Percentiles rank a stretch among this genome's conserved stretches.
Conservation (phyloP, 305 asterid species). For the Fraxinus angustifolia region DNA sequence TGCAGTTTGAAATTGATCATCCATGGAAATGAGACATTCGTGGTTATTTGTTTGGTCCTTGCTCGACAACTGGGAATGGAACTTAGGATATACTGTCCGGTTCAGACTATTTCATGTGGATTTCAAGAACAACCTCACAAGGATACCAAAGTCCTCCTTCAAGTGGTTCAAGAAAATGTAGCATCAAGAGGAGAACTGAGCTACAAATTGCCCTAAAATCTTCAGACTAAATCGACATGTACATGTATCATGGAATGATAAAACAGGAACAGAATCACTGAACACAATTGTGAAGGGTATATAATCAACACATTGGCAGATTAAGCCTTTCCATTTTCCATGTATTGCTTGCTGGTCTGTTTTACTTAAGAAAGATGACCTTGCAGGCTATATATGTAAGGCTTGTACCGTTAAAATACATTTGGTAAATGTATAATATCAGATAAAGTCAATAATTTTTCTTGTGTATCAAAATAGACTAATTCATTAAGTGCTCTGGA, state of each 20-base stretch:
- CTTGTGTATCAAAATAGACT: not conserved
- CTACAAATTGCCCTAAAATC: not conserved
- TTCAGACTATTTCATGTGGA: conserved; percentile 77
- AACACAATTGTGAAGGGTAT: not conserved
- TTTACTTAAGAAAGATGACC: not conserved
- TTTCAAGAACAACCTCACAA: conserved; percentile 74
- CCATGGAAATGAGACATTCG: conserved; percentile 41
- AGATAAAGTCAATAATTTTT: not conserved
- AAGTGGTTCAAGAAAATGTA: conserved; percentile 65
- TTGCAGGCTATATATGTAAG: not conserved
- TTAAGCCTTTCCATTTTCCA: not conserved
- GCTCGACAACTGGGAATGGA: conserved; percentile 95
- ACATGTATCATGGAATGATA: not conserved
- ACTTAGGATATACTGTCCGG: conserved; percentile 70
- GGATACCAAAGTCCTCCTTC: conserved; percentile 73
- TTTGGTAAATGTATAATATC: not conserved
- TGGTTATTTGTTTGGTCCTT: conserved; percentile 80
- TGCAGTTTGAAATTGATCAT: too few relatives aligned
- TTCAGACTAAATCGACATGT: not conserved
- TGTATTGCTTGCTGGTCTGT: not conserved
- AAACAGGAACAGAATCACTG: not conserved
- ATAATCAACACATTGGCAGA: not conserved
- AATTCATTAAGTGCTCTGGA: not conserved
- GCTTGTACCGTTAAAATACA: not conserved
- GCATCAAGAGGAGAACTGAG: conserved; percentile 21